Percentiles rank a stretch among this genome's conserved stretches.
Conservation (phyloP, 2,329 filamentous ascomycete genomes). For the Fusarium bactridioides region DNA sequence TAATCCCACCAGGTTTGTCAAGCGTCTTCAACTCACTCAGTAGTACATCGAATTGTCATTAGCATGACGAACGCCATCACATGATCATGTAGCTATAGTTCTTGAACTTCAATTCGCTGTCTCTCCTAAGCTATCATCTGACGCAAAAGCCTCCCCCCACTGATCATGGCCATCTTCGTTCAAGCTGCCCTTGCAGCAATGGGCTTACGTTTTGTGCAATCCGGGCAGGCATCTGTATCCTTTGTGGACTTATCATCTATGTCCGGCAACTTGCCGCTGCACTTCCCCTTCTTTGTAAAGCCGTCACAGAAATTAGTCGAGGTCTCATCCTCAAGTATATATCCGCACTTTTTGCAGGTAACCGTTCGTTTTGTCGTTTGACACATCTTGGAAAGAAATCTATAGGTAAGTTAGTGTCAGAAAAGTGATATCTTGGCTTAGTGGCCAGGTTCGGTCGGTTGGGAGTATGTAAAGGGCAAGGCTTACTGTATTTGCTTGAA, state of each 20-base stretch:
- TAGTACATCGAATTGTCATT: not conserved
- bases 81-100: not conserved
- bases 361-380: not conserved
- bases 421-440: accelerated
- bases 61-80: not conserved
- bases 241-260: accelerated
- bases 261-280: not conserved
- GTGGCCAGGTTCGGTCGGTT: no score
- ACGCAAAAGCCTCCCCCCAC: accelerated
- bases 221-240: not conserved
- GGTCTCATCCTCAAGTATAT: no score
- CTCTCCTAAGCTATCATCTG: accelerated
- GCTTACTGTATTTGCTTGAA: no score
- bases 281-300: not conserved
- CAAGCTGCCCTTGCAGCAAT: not conserved
- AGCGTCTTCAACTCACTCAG: not conserved
- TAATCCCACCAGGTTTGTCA: no score
- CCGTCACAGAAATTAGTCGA: not conserved
- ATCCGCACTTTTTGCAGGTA: not conserved
- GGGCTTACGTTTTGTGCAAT: not conserved
- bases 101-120: accelerated
- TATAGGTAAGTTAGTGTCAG: accelerated
- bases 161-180: not conserved
- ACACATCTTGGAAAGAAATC: not conserved
- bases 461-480: no score